Percentiles rank a stretch among this genome's conserved stretches.
Conservation (phyloP, 2,329 filamentous ascomycete species). For the Diplodia mutila region DNA sequence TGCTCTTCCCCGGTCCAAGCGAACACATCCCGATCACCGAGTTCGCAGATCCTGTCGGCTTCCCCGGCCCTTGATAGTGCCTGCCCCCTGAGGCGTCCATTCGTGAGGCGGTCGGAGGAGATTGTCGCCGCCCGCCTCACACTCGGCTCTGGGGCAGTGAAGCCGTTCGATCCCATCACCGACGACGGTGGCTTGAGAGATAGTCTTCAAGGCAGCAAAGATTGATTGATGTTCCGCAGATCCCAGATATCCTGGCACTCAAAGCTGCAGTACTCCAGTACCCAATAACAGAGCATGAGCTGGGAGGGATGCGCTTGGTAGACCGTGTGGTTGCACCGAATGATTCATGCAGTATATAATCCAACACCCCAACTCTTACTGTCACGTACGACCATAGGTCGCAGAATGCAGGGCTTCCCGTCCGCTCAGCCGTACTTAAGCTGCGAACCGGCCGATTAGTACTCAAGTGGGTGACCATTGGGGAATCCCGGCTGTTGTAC, state of each 20-base stretch:
- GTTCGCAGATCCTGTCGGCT: neutral
- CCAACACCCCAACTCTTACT: no score
- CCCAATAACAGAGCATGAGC: no score
- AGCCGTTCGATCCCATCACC: no score
- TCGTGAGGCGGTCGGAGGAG: neutral
- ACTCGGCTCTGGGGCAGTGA: neutral
- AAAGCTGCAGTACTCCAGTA: no score
- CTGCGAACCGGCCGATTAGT: constrained; percentile 9
- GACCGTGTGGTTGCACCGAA: no score
- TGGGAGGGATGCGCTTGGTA: no score
- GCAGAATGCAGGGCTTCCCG: neutral
- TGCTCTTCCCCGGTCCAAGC: neutral
- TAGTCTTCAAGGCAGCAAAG: no score
- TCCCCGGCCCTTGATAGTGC: neutral
- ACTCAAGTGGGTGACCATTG: constrained; percentile 15
- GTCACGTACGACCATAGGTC: neutral
- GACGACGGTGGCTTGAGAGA: no score
- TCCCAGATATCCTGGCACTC: no score
- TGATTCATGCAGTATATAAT: no score
- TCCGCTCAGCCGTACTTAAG: constrained; percentile 4
- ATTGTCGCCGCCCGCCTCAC: neutral
- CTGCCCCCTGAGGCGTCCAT: neutral
- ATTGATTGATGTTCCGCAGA: no score
- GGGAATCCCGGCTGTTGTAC: constrained; percentile 13
- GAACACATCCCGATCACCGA: neutral